Evolutionary conservation across 345 rosid species (phyloP), one percentile per base, ranked within the genome.

Genomic region (Brassica juncea): DNA sequence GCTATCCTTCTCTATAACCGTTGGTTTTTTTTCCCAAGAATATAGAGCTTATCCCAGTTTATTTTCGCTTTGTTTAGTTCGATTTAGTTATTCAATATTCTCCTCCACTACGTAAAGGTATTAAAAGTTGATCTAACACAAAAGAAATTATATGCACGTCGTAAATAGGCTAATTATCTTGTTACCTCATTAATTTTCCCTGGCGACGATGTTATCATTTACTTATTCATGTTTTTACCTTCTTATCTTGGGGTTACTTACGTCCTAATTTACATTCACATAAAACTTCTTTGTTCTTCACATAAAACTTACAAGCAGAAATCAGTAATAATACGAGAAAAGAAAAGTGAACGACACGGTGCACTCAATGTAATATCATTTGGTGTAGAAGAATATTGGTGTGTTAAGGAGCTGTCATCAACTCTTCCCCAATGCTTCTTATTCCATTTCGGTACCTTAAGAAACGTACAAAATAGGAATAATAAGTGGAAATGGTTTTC

Each of bases 361-460:
- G 12, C 34, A 19, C 37, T 14, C 54, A 37, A 12, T n/a, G 67
- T 66, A 55, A 55, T 66, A 8, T 67, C 42, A 4, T 58, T 67
- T 67, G 73, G 66, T 57, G 19, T 55, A 49, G 68, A 11, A 47
- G 49, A 44, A 69, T 61, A 39, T 28, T 68, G 28, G 21, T 76
- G 19, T 19, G 68, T 60, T 31, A 69, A 60, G 75, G 39, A 70
- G 58, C 75, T 77, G 75, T 70, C 75, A 70, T 62, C 71, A 64
- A 77, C 11, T 54, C 67, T 63, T 35, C 34, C 42, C 32, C 71
- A 35, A 15, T 16, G 49, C 14, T 62, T 59, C 47, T 65, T 71
- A 71, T 78, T 71, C 81, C 34, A 37, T 37, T 78, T 64, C 58
- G 11, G 76, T 71, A 78, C 66, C 35, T 64, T 70, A n/a, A 27